Conservation (phyloP, 768 basidiomycete genomes). For the Favolaschia claudopus region DNA sequence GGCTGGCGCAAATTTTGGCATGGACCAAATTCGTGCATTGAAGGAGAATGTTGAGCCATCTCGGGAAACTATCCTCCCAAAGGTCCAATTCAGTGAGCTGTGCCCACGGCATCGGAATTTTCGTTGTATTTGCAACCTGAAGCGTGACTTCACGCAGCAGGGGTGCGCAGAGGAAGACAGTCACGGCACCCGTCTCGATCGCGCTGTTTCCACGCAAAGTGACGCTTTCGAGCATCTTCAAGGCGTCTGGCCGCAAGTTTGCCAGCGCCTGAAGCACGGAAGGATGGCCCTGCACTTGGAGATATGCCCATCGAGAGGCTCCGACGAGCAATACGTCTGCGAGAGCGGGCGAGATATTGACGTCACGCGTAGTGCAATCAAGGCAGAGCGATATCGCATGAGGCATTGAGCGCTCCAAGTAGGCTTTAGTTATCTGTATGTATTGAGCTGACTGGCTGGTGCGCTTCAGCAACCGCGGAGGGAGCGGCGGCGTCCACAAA, state of each 20-base stretch:
- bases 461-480: not conserved
- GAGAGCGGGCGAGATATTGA: no score
- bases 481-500: not conserved
- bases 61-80: not conserved
- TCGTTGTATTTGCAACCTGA: not conserved
- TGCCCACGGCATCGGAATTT: not conserved
- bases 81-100: not conserved
- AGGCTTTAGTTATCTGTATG: not conserved
- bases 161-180: not conserved
- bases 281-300: not conserved
- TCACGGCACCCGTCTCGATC: not conserved
- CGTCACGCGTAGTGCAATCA: no score
- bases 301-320: not conserved
- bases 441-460: not conserved
- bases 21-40: not conserved
- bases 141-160: not conserved
- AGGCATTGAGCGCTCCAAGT: constrained; percentile 1
- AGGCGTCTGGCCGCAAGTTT: not conserved
- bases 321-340: not conserved
- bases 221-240: not conserved
- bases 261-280: not conserved
- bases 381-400: not conserved
- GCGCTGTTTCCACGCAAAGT: not conserved
- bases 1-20: not conserved
- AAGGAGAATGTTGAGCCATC: not conserved